phyloP scores from a whole-genome alignment of 805 yeast genomes.

The Starmerella bombicola region DNA sequence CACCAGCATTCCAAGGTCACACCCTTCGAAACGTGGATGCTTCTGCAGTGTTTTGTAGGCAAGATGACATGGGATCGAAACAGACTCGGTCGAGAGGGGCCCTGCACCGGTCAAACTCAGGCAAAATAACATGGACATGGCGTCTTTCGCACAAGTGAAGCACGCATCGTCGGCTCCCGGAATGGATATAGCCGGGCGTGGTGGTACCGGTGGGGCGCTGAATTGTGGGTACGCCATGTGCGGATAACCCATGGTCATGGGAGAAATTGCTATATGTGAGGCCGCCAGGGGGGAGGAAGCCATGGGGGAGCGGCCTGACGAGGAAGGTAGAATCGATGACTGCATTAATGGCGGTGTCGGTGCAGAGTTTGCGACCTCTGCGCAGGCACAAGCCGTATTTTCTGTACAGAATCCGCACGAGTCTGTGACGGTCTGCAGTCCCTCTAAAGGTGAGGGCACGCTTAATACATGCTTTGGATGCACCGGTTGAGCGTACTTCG shows the following conservation, averaged over 20 bases:
- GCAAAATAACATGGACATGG: conserved; percentile 74
- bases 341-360: background rate
- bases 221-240: too few relatives aligned
- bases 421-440: conserved; percentile 19
- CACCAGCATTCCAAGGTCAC: conserved; percentile 22
- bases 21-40: conserved; percentile 33
- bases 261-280: too few relatives aligned
- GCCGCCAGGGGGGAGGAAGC: too few relatives aligned
- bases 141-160: conserved; percentile 31
- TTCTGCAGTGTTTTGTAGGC: conserved; percentile 71
- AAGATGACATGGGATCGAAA: conserved; percentile 61
- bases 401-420: conserved; percentile 88
- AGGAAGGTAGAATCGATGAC: too few relatives aligned
- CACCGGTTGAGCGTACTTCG: conserved; percentile 7
- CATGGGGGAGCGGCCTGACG: too few relatives aligned
- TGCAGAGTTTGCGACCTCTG: conserved; percentile 40
- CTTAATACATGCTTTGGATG: conserved; percentile 12
- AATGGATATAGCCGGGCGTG: background rate
- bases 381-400: conserved; percentile 78
- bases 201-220: background rate
- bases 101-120: conserved; percentile 30
- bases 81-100: conserved; percentile 26
- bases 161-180: conserved; percentile 31
- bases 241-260: too few relatives aligned
- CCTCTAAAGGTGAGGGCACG: conserved; percentile 12